Conservation (phyloP, 129 eudicot species). For the Ambrosia artemisiifolia region DNA sequence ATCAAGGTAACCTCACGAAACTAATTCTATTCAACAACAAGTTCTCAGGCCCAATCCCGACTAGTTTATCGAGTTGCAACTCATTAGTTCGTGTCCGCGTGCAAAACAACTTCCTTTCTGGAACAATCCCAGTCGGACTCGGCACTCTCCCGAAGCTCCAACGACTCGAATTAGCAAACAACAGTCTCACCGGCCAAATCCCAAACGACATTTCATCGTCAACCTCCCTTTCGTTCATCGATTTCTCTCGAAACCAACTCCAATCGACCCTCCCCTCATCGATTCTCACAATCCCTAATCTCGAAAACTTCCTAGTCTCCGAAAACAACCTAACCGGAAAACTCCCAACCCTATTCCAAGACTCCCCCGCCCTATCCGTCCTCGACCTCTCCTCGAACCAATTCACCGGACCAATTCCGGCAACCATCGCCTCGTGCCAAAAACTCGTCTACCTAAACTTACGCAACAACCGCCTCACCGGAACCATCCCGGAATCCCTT, state of each 20-base stretch:
- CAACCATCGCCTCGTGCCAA: slow-evolving; percentile 74
- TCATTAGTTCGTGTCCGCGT: slow-evolving; percentile 77
- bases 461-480: slow-evolving; percentile 51
- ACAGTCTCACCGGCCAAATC: slow-evolving; percentile 75
- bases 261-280: slow-evolving; percentile 68
- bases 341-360: slow-evolving; percentile 86
- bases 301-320: slow-evolving; percentile 65
- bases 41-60: slow-evolving; percentile 67
- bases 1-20: slow-evolving; percentile 73
- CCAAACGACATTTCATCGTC: slow-evolving; percentile 64
- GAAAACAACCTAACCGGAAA: slow-evolving; percentile 57
- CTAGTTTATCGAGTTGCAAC: slow-evolving; percentile 45
- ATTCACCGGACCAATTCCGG: slow-evolving; percentile 65
- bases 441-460: slow-evolving; percentile 63
- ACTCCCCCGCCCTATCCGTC: slow-evolving; percentile 67
- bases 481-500: slow-evolving; percentile 57
- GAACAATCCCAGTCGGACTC: slow-evolving; percentile 71
- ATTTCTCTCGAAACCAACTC: slow-evolving; percentile 62
- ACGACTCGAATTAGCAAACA: slow-evolving; percentile 74
- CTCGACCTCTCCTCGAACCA: slow-evolving; percentile 85
- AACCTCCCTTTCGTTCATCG: slow-evolving; percentile 71
- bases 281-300: slow-evolving; percentile 62
- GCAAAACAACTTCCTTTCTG: slow-evolving; percentile 71
- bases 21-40: slow-evolving; percentile 68
- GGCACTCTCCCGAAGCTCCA: slow-evolving; percentile 68